These are phyloP conservation scores for Cryptococcus deneoformans DNA, from an alignment of 1,284 basidiomycete genomes.

Conservation along the genomic window DNA sequence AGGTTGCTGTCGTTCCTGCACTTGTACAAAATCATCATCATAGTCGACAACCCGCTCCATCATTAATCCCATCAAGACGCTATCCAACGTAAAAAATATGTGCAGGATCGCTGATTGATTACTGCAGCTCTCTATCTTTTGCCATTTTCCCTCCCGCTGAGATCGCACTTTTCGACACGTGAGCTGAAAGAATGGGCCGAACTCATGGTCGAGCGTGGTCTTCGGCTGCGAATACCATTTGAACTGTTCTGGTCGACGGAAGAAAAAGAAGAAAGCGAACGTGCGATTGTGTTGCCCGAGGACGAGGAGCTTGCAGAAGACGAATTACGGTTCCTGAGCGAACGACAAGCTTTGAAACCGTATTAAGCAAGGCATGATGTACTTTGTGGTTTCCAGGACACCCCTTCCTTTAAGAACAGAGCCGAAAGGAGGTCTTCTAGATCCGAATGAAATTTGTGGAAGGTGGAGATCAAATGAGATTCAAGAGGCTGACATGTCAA, in stretches of 20 bases:
- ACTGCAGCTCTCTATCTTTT: constrained; percentile 74
- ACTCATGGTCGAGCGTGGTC: constrained; percentile 75
- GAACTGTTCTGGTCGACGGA: constrained; percentile 56
- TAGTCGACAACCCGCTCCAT: constrained; percentile 37
- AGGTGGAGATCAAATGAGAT: too few species aligned
- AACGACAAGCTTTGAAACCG: constrained; percentile 37
- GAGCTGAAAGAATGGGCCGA: constrained; percentile 71
- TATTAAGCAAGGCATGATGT: constrained; percentile 20
- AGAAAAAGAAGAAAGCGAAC: constrained; percentile 48
- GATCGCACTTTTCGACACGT: constrained; percentile 61
- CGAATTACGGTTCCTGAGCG: constrained; percentile 38
- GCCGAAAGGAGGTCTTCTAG: too few species aligned
- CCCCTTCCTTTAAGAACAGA: not conserved
- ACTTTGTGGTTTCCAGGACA: not conserved
- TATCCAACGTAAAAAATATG: too few species aligned
- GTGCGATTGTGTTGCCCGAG: constrained; percentile 29
- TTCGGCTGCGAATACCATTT: constrained; percentile 66
- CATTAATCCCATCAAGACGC: constrained; percentile 54
- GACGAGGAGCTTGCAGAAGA: constrained; percentile 32
- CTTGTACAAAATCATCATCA: constrained; percentile 29
- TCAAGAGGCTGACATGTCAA: too few species aligned
- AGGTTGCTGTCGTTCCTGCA: constrained; percentile 52
- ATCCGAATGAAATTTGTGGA: too few species aligned
- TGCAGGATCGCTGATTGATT: not conserved
- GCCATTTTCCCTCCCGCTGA: constrained; percentile 68